Evolutionary conservation across 2,329 filamentous ascomycete genomes (phyloP).

Genomic region (Stachybotrys echinatus): DNA sequence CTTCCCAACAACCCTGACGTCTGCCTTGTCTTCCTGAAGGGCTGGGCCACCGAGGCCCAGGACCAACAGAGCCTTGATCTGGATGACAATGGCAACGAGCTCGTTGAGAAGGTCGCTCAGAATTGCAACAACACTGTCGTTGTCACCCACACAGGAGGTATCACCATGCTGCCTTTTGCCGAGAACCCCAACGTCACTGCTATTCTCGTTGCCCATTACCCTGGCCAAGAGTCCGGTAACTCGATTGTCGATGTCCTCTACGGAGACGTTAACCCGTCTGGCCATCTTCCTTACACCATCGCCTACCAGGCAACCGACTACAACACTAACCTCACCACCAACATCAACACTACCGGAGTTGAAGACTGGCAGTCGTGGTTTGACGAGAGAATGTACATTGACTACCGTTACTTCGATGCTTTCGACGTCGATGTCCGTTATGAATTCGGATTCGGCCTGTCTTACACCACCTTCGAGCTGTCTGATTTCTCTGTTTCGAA

Average conservation of each 20-base stretch:
- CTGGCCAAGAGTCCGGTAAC: conserved; percentile 57
- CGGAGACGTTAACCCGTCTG: conserved; percentile 50
- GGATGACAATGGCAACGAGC: conserved; percentile 31
- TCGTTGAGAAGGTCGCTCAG: conserved; percentile 52
- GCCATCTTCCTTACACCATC: conserved; percentile 57
- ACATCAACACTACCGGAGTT: conserved; percentile 41
- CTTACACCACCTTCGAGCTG: conserved; percentile 50
- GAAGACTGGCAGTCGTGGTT: conserved; percentile 47
- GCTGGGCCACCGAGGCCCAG: conserved; percentile 1
- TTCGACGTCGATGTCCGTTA: conserved; percentile 43
- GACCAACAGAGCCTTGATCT: not conserved
- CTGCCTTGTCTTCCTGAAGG: conserved; percentile 5
- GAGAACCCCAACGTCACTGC: conserved; percentile 61
- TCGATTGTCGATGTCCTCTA: conserved; percentile 53
- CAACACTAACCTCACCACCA: conserved; percentile 31
- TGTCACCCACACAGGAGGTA: conserved; percentile 59
- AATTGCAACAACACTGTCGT: conserved; percentile 60
- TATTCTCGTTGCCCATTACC: conserved; percentile 58
- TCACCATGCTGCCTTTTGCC: conserved; percentile 55
- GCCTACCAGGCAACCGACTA: conserved; percentile 53
- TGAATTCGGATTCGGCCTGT: conserved; percentile 52
- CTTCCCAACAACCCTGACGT: conserved; percentile 1
- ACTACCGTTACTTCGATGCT: conserved; percentile 51
- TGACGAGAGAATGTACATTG: conserved; percentile 43
- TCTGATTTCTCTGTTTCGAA: conserved; percentile 31